These are phyloP conservation scores for Entomortierella parvispora DNA, from an alignment of 192 early-diverging fungal genomes.

Conservation along the genomic window DNA sequence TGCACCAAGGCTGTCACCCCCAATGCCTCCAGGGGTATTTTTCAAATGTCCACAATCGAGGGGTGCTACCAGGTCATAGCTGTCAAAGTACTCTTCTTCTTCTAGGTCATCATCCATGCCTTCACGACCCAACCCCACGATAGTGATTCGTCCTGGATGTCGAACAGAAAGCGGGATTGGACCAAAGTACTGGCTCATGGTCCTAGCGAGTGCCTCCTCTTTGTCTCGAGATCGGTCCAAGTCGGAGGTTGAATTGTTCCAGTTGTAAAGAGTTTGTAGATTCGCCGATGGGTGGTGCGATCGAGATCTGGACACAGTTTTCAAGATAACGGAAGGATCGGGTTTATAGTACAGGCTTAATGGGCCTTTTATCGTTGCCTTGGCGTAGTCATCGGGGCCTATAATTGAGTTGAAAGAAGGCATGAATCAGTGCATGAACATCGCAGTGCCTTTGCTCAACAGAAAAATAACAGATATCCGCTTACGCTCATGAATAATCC, in stretches of 20 bases:
- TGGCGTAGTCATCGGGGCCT: conserved; percentile 38
- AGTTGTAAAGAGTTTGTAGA: conserved; percentile 35
- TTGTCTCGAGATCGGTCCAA: conserved; percentile 38
- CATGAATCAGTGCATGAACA: neutral
- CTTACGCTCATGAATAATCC: conserved; percentile 61
- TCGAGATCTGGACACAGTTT: conserved; percentile 23
- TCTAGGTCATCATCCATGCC: conserved; percentile 13
- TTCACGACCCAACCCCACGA: conserved; percentile 24
- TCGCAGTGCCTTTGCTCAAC: neutral
- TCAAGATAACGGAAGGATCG: conserved; percentile 22
- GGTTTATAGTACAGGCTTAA: conserved; percentile 19
- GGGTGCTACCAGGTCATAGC: conserved; percentile 6
- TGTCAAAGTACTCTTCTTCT: conserved; percentile 9
- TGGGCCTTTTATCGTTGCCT: conserved; percentile 26
- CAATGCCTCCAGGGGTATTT: too few relatives aligned
- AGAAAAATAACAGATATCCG: neutral
- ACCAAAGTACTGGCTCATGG: conserved; percentile 50
- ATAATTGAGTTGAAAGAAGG: neutral
- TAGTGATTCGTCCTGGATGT: conserved; percentile 14
- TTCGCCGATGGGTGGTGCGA: conserved; percentile 30
- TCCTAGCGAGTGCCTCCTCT: conserved; percentile 39
- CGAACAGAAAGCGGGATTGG: conserved; percentile 34
- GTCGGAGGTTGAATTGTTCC: conserved; percentile 51
- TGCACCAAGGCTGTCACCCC: too few relatives aligned
- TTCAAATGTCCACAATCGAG: too few relatives aligned